phyloP scores from a whole-genome alignment of 176 grass and related monocot genomes.

The Oryza meridionalis region DNA sequence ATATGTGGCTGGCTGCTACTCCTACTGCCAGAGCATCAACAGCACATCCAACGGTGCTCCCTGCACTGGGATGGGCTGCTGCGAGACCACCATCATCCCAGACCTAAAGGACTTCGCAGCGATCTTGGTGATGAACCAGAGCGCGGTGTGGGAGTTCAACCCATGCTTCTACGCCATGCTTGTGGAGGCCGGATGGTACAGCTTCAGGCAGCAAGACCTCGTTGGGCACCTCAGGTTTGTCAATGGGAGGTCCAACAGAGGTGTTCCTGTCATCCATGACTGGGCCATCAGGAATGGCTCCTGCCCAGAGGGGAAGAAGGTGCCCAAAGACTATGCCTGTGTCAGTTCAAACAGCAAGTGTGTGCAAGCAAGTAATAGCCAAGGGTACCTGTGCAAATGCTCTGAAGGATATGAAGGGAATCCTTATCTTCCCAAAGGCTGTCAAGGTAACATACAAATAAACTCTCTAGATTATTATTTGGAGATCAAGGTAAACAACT shows the following conservation, averaged over 20 bases:
- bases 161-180: constrained; percentile 52
- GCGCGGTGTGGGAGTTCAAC: constrained; percentile 33
- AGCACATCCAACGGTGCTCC: constrained; percentile 17
- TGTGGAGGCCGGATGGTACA: constrained; percentile 45
- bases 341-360: constrained; percentile 49
- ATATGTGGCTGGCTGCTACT: constrained; percentile 45
- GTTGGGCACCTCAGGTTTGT: neutral
- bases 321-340: constrained; percentile 26
- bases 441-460: constrained; percentile 35
- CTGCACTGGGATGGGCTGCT: constrained; percentile 42
- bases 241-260: neutral
- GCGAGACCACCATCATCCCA: constrained; percentile 31
- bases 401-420: constrained; percentile 44
- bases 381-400: constrained; percentile 51
- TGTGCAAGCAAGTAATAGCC: constrained; percentile 19
- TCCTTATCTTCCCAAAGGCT: constrained; percentile 23
- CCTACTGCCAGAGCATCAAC: constrained; percentile 43
- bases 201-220: constrained; percentile 40
- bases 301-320: constrained; percentile 12
- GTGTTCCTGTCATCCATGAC: constrained; percentile 17
- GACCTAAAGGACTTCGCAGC: neutral
- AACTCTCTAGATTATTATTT: neutral
- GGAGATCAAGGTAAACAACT: neutral
- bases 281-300: constrained; percentile 43
- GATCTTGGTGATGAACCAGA: neutral